Conservation (phyloP, 2,329 filamentous ascomycete genomes). For the Colletotrichum caudatum region DNA sequence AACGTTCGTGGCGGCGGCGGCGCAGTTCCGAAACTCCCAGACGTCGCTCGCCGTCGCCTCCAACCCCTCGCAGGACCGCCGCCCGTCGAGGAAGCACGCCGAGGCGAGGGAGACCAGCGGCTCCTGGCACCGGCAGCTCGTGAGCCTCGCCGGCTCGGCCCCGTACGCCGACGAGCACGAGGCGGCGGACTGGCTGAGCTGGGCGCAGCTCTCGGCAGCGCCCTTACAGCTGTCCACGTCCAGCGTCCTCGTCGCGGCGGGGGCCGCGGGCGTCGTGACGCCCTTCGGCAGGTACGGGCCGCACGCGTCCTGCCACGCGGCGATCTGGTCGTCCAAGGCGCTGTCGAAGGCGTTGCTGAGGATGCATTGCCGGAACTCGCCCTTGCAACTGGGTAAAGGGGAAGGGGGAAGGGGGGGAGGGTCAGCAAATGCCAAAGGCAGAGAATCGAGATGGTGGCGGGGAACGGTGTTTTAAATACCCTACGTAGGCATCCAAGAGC, state of each 20-base stretch:
- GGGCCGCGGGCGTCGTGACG: constrained; percentile 1
- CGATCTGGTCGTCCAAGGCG: constrained; percentile 10
- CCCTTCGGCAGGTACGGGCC: not conserved
- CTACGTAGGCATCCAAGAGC: constrained; percentile 20
- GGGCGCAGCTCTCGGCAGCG: constrained; percentile 19
- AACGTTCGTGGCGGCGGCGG: not conserved
- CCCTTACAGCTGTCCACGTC: not conserved
- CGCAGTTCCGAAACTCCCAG: constrained; percentile 20
- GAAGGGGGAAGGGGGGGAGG: too few species aligned
- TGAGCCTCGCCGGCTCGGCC: not conserved
- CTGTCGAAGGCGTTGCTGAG: constrained; percentile 18
- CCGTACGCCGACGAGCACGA: constrained; percentile 2
- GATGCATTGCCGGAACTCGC: constrained; percentile 10
- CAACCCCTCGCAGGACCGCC: not conserved
- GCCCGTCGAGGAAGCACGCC: constrained; percentile 1
- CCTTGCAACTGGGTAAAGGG: constrained; percentile 8
- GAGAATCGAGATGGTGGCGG: too few species aligned
- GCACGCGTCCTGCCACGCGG: constrained; percentile 21
- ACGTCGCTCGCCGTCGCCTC: not conserved
- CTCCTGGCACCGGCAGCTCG: constrained; percentile 20
- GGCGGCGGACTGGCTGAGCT: not conserved
- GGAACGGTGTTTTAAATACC: not conserved
- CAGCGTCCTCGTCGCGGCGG: constrained; percentile 18
- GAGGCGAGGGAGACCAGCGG: constrained; percentile 18
- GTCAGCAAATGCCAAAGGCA: too few species aligned